Evolutionary conservation across 2,329 filamentous ascomycete genomes (phyloP).

Genomic region (Fusarium longipes): DNA sequence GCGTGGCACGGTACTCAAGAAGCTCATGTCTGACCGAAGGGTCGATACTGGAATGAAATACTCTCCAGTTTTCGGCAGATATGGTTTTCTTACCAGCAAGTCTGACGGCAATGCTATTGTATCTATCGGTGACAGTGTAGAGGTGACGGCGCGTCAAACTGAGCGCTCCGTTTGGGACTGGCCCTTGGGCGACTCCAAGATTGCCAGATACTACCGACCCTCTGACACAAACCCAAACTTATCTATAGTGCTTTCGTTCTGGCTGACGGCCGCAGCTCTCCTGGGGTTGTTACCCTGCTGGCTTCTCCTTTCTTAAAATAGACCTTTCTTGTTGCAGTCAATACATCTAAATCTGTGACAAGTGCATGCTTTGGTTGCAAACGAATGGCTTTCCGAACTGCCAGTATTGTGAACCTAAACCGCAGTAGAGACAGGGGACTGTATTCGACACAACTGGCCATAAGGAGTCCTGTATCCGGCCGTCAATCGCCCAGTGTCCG

Average conservation of each 20-base stretch:
- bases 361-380: constrained; percentile 4
- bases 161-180: constrained; percentile 67
- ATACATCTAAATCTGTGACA: constrained; percentile 3
- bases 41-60: constrained; percentile 76
- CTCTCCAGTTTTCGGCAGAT: constrained; percentile 78
- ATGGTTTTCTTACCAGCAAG: constrained; percentile 67
- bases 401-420: background rate
- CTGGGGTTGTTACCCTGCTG: constrained; percentile 33
- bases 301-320: constrained; percentile 31
- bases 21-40: constrained; percentile 75
- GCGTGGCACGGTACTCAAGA: constrained; percentile 72
- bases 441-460: constrained; percentile 8
- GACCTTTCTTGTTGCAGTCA: constrained; percentile 1
- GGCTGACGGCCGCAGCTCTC: constrained; percentile 28
- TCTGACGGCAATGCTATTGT: constrained; percentile 40
- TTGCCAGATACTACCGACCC: constrained; percentile 44
- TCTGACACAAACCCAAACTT: constrained; percentile 12
- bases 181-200: constrained; percentile 50
- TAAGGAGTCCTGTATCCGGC: constrained; percentile 23
- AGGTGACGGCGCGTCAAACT: constrained; percentile 60
- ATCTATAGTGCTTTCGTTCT: constrained; percentile 32
- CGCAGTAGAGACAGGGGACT: background rate
- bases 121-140: constrained; percentile 61
- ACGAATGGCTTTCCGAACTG: constrained; percentile 1
- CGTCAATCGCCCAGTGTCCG: constrained; percentile 24